Evolutionary conservation across 192 early-diverging fungal species (phyloP).

Genomic region (Podila verticillata): DNA sequence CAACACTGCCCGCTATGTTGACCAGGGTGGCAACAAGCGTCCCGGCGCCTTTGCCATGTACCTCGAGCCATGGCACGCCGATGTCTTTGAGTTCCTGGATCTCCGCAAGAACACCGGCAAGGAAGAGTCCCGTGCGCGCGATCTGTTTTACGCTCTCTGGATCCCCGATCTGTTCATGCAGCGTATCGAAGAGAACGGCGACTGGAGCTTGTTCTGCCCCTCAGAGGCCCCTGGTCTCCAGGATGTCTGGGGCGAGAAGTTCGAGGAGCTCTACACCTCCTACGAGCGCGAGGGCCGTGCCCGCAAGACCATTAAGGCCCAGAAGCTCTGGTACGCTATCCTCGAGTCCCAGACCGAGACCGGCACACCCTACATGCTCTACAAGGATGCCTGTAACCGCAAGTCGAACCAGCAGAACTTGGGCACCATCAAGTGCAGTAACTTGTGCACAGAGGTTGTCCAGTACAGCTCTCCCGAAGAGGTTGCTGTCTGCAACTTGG

Average conservation of each 20-base stretch:
- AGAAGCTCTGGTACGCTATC: slow-evolving; percentile 98
- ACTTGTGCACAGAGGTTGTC: slow-evolving; percentile 98
- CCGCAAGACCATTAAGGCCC: slow-evolving; percentile 93
- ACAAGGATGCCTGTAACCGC: slow-evolving; percentile 99
- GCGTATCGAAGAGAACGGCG: slow-evolving; percentile 91
- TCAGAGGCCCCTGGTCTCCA: slow-evolving; percentile 91
- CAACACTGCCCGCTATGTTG: slow-evolving; percentile 99
- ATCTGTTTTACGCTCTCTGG: slow-evolving; percentile 98
- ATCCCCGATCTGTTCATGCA: slow-evolving; percentile 98
- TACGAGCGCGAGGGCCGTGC: slow-evolving; percentile 90
- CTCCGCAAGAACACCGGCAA: slow-evolving; percentile 98
- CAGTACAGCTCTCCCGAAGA: slow-evolving; percentile 96
- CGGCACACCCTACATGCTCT: slow-evolving; percentile 97
- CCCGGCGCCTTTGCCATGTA: slow-evolving; percentile 99
- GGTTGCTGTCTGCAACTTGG: slow-evolving; percentile 97
- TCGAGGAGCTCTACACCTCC: slow-evolving; percentile 82
- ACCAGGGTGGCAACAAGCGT: slow-evolving; percentile 99
- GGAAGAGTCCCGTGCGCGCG: slow-evolving; percentile 96
- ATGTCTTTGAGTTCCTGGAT: slow-evolving; percentile 97
- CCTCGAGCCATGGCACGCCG: slow-evolving; percentile 98
- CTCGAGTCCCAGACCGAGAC: slow-evolving; percentile 97
- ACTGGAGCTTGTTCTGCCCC: slow-evolving; percentile 97
- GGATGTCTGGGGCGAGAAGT: slow-evolving; percentile 95
- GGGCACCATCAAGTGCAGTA: slow-evolving; percentile 98
- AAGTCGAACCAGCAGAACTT: slow-evolving; percentile 99